phyloP scores from a whole-genome alignment of 139 green algal genomes.

The Gonium pectorale region DNA sequence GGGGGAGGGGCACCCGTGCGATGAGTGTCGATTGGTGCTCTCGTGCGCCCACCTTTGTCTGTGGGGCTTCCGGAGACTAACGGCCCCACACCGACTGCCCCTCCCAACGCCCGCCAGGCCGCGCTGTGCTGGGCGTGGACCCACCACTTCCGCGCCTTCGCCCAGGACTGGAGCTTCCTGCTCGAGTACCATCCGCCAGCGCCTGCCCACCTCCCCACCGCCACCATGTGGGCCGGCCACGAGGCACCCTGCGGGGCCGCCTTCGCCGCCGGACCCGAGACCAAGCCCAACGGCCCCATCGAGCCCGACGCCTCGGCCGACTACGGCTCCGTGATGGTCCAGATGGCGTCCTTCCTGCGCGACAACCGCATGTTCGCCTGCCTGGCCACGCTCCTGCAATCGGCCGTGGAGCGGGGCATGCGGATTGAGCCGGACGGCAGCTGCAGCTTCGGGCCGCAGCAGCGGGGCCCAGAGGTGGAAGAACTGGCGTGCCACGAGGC shows the following conservation, averaged over 20 bases:
- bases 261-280: neutral
- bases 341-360: conserved; percentile 36
- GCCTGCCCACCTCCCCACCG: too few relatives aligned
- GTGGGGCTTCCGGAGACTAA: too few relatives aligned
- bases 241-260: neutral
- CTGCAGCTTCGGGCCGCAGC: too few relatives aligned
- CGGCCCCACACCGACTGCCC: neutral
- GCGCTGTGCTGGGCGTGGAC: conserved; percentile 42
- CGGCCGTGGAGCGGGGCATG: neutral
- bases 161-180: conserved; percentile 31
- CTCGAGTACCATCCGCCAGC: conserved; percentile 36
- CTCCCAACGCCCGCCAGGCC: conserved; percentile 1
- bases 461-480: too few relatives aligned
- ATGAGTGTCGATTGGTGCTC: too few relatives aligned
- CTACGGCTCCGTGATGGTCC: conserved; percentile 30
- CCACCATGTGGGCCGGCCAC: too few relatives aligned
- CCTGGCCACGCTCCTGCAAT: conserved; percentile 35
- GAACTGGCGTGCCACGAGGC: too few relatives aligned
- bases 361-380: conserved; percentile 44
- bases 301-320: neutral
- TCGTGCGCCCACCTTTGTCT: too few relatives aligned
- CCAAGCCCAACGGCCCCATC: neutral
- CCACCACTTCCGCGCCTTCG: conserved; percentile 43
- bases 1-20: too few relatives aligned
- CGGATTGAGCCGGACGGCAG: too few relatives aligned